Conservation (phyloP, 1,284 basidiomycete species). For the Lentinula novae-zelandiae region DNA sequence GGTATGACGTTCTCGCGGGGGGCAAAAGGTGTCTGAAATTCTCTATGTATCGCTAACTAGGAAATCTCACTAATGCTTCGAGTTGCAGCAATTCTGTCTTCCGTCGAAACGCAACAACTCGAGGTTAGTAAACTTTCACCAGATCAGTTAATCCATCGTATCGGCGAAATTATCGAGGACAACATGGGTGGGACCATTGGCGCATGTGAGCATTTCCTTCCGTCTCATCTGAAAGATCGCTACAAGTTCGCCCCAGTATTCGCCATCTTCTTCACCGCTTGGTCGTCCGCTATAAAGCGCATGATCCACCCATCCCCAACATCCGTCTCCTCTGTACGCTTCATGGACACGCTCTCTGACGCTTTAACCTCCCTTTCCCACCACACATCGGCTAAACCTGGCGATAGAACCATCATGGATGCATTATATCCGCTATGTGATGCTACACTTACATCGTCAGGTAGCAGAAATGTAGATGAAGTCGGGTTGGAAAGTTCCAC, state of each 20-base stretch:
- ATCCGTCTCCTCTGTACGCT: not conserved
- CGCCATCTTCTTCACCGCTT: conserved; percentile 46
- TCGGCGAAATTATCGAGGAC: conserved; percentile 30
- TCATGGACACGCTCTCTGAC: conserved; percentile 19
- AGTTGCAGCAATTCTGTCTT: conserved; percentile 18
- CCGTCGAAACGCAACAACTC: conserved; percentile 16
- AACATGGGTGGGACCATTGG: conserved; percentile 37
- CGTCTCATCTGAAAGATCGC: not conserved
- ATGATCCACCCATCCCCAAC: not conserved
- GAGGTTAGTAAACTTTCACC: conserved; percentile 11
- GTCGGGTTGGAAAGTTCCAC: not conserved
- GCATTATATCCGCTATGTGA: conserved; percentile 46
- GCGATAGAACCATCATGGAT: conserved; percentile 54
- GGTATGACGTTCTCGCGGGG: conserved; percentile 33
- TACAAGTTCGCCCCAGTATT: conserved; percentile 33
- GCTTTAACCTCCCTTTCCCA: conserved; percentile 32
- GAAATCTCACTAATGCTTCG: not conserved
- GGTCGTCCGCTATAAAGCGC: conserved; percentile 6
- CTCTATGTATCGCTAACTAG: not conserved
- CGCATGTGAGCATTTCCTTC: conserved; percentile 24
- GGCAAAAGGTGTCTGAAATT: conserved; percentile 24
- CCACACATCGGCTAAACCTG: conserved; percentile 50
- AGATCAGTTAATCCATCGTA: conserved; percentile 16
- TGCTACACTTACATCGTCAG: conserved; percentile 3
- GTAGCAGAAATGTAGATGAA: conserved; percentile 16